Percentiles rank a stretch among this genome's conserved stretches.
Conservation (phyloP, 306 rosid species). For the Abrus pulchellus region DNA sequence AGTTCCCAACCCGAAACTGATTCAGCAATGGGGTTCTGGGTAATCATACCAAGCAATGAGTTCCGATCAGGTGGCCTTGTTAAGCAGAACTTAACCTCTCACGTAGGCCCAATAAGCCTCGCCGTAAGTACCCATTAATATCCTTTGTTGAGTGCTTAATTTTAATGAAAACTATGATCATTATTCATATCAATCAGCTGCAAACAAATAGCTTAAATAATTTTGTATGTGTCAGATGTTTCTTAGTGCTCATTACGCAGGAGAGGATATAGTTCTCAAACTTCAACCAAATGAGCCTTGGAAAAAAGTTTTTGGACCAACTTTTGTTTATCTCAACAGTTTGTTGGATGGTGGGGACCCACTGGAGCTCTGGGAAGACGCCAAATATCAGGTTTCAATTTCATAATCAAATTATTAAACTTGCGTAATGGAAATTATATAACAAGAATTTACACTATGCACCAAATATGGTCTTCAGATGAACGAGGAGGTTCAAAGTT, state of each 20-base stretch:
- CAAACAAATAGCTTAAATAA: background rate
- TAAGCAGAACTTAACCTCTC: conserved; percentile 84
- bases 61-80: conserved; percentile 80
- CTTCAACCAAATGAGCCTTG: conserved; percentile 73
- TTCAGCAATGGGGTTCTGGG: conserved; percentile 78
- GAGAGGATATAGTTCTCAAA: conserved; percentile 77
- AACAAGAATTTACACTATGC: background rate
- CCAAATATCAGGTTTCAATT: conserved; percentile 80
- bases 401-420: background rate
- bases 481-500: conserved; percentile 68
- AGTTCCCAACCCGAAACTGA: conserved; percentile 47
- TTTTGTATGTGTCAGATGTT: conserved; percentile 66
- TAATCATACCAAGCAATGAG: conserved; percentile 77
- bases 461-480: conserved; percentile 51
- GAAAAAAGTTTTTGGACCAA: conserved; percentile 92
- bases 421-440: background rate
- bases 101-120: conserved; percentile 84
- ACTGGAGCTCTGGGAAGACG: conserved; percentile 73
- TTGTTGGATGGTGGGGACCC: conserved; percentile 46
- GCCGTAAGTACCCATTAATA: conserved; percentile 57
- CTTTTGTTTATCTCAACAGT: conserved; percentile 74
- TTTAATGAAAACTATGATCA: background rate
- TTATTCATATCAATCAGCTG: conserved; percentile 13
- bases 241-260: conserved; percentile 91
- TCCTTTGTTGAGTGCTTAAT: background rate